Percentiles rank a stretch among this genome's conserved stretches.
Evolutionary conservation across 768 basidiomycete genomes (phyloP).

Genomic region (Lactifluus echinatus): DNA sequence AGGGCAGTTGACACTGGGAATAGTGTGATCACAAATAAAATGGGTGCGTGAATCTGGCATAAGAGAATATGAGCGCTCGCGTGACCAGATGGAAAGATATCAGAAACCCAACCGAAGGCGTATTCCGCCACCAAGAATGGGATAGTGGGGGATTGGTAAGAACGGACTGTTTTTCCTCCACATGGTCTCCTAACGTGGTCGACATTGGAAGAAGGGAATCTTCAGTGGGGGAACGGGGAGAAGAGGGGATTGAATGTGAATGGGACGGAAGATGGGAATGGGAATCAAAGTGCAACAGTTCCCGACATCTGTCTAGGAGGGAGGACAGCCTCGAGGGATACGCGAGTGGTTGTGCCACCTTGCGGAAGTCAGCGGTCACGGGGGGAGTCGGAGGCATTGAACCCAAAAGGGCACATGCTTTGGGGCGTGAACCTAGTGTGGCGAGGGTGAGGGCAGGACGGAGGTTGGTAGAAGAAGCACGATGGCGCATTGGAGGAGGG

Average conservation of each 20-base stretch:
- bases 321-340: constrained; percentile 18
- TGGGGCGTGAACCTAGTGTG: constrained; percentile 40
- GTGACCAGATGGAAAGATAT: constrained; percentile 9
- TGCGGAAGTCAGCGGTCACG: constrained; percentile 14
- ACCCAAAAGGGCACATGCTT: constrained; percentile 26
- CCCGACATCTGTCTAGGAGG: constrained; percentile 13
- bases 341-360: constrained; percentile 11
- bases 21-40: constrained; percentile 61
- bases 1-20: constrained; percentile 60
- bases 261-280: constrained; percentile 1
- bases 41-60: constrained; percentile 43
- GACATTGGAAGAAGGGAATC: constrained; percentile 20
- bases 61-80: constrained; percentile 16
- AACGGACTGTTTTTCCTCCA: constrained; percentile 2
- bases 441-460: constrained; percentile 42
- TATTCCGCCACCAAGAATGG: constrained; percentile 15
- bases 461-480: constrained; percentile 53
- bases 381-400: constrained; percentile 23
- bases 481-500: constrained; percentile 42
- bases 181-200: constrained; percentile 3
- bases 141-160: neutral
- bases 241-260: constrained; percentile 15
- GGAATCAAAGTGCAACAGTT: constrained; percentile 12
- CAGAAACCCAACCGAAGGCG: constrained; percentile 16
- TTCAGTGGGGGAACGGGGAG: constrained; percentile 38